These are phyloP conservation scores for Ricinus communis DNA, from an alignment of 345 rosid genomes.

Conservation along the genomic window DNA sequence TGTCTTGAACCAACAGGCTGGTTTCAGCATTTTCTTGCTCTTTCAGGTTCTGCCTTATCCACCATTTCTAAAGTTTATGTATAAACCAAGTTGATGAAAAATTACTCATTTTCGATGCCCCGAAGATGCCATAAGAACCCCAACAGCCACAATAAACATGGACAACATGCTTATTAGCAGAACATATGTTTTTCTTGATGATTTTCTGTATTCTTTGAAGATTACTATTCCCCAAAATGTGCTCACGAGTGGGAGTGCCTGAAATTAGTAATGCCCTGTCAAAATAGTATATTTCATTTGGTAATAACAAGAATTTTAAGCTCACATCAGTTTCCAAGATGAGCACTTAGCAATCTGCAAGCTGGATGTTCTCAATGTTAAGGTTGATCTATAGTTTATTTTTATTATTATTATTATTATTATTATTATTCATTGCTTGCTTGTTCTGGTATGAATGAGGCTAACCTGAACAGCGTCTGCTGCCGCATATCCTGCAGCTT, in stretches of 20 bases:
- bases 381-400: no score
- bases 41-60: neutral
- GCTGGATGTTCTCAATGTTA: no score
- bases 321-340: no score
- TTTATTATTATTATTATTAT: no score
- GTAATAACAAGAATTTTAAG: no score
- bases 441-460: no score
- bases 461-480: constrained; percentile 83
- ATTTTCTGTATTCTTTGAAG: constrained; percentile 82
- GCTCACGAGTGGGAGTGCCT: constrained; percentile 96
- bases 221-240: constrained; percentile 88
- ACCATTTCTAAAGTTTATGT: neutral
- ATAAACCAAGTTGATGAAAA: neutral
- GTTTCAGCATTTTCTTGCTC: neutral
- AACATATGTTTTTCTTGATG: constrained; percentile 66
- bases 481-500: constrained; percentile 94
- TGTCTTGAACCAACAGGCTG: no score
- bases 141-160: constrained; percentile 80
- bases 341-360: neutral
- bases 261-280: constrained; percentile 15
- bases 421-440: no score
- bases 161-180: constrained; percentile 62
- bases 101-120: constrained; percentile 63
- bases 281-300: neutral
- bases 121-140: constrained; percentile 77